These are phyloP conservation scores for Crithidia expoeki DNA, from an alignment of 208 protist genomes.

Conservation along the genomic window DNA sequence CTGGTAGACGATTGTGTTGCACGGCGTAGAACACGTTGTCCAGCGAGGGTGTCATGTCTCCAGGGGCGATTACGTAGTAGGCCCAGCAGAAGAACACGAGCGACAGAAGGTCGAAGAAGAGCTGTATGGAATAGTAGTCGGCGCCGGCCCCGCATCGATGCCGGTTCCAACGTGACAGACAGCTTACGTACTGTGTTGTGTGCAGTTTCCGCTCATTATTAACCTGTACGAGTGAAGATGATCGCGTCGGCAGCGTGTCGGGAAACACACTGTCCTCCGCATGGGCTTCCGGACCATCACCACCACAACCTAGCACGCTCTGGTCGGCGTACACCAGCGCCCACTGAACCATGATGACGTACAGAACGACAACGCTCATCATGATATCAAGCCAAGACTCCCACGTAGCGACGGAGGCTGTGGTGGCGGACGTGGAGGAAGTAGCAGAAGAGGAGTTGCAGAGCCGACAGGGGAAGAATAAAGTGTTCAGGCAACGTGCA, in stretches of 20 bases:
- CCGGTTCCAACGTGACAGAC: slow-evolving; percentile 17
- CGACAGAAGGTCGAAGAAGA: slow-evolving; percentile 45
- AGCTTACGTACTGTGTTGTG: not conserved
- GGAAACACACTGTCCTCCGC: not conserved
- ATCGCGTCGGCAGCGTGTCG: not conserved
- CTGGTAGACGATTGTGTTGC: slow-evolving; percentile 69
- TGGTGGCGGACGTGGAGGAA: not conserved
- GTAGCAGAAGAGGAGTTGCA: not conserved
- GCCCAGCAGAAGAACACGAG: slow-evolving; percentile 52
- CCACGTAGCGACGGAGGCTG: not conserved
- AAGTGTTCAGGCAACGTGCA: slow-evolving; percentile 3
- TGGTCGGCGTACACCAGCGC: slow-evolving; percentile 19
- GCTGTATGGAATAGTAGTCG: slow-evolving; percentile 58
- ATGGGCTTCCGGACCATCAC: not conserved
- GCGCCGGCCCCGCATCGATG: slow-evolving; percentile 53
- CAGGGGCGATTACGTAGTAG: slow-evolving; percentile 55
- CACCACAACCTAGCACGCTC: slow-evolving; percentile 2
- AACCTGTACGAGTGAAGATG: not conserved
- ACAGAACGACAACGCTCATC: slow-evolving; percentile 18
- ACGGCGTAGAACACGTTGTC: slow-evolving; percentile 64
- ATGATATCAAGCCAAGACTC: slow-evolving; percentile 23
- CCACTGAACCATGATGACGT: slow-evolving; percentile 24
- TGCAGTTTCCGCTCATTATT: slow-evolving; percentile 4
- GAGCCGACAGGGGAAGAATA: slow-evolving; percentile 9
- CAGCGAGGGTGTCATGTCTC: slow-evolving; percentile 19